Conservation (phyloP, 1,284 basidiomycete species). For the Microbotryum intermedium region DNA sequence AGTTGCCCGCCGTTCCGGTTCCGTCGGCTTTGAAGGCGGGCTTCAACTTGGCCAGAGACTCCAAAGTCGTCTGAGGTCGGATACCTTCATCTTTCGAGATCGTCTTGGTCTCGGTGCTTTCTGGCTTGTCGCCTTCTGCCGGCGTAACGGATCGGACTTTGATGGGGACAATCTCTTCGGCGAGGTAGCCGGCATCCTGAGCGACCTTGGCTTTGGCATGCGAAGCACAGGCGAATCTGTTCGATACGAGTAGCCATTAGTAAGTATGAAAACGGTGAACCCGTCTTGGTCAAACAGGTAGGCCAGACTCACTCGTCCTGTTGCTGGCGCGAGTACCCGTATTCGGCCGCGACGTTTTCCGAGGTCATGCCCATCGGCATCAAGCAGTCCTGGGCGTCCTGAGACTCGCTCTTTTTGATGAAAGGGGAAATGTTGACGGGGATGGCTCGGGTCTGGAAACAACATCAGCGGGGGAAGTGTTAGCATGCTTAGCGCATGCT, state of each 20-base stretch:
- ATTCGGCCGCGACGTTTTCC: conserved; percentile 42
- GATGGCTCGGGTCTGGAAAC: conserved; percentile 34
- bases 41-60: conserved; percentile 41
- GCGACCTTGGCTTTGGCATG: conserved; percentile 39
- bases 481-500: not conserved
- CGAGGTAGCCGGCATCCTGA: conserved; percentile 41
- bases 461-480: not conserved
- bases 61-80: conserved; percentile 28
- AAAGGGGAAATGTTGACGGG: conserved; percentile 35
- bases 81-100: conserved; percentile 37
- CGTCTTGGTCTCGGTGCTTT: conserved; percentile 26
- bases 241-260: not conserved
- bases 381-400: conserved; percentile 38
- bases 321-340: conserved; percentile 38
- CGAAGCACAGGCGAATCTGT: conserved; percentile 39
- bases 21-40: conserved; percentile 41
- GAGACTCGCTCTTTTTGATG: conserved; percentile 33
- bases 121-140: conserved; percentile 27
- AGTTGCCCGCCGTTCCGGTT: conserved; percentile 43
- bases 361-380: conserved; percentile 43
- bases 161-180: conserved; percentile 42
- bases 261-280: not conserved
- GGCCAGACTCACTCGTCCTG: conserved; percentile 33
- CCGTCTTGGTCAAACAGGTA: not conserved
- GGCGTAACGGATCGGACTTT: conserved; percentile 38